These are phyloP conservation scores for Trichodelitschia bisporula DNA, from an alignment of 495 filamentous ascomycete species.

Conservation along the genomic window DNA sequence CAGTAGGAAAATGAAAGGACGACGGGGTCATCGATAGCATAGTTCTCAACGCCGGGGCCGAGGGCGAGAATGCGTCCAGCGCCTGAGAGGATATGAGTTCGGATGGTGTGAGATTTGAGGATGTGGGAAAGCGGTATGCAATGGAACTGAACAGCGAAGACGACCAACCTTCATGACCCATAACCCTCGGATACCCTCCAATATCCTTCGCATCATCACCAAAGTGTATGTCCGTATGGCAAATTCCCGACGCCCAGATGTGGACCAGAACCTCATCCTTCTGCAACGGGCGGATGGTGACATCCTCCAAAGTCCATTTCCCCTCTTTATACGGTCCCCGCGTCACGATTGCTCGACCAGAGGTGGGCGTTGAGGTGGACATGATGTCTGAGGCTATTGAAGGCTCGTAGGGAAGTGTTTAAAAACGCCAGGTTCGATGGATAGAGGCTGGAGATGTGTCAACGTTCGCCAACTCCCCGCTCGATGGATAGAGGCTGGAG, in stretches of 20 bases:
- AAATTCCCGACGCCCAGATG: conserved; percentile 9
- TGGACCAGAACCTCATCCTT: conserved; percentile 11
- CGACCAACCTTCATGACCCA: conserved; percentile 11
- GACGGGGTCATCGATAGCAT: conserved; percentile 9
- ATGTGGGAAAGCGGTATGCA: neutral
- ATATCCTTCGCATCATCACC: neutral
- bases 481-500: too few relatives aligned
- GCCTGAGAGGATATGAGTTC: conserved; percentile 6
- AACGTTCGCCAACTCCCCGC: too few relatives aligned
- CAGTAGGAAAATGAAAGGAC: conserved; percentile 17
- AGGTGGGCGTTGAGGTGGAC: too few relatives aligned
- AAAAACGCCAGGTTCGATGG: too few relatives aligned
- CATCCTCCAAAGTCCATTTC: conserved; percentile 12
- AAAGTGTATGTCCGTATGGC: neutral
- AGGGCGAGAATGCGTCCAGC: conserved; percentile 10
- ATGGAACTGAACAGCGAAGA: neutral
- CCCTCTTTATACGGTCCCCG: conserved; percentile 9
- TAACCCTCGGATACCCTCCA: conserved; percentile 8
- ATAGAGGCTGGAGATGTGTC: too few relatives aligned
- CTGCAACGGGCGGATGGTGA: conserved; percentile 5
- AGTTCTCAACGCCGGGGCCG: conserved; percentile 9
- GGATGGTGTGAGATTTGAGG: neutral
- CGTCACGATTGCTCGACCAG: conserved; percentile 10
- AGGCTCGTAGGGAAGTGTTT: too few relatives aligned
- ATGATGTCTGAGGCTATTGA: too few relatives aligned